Evolutionary conservation across 1,284 basidiomycete species (phyloP), one percentile per base, ranked within the genome.

Genomic region (Cutaneotrichosporon dermatis): DNA sequence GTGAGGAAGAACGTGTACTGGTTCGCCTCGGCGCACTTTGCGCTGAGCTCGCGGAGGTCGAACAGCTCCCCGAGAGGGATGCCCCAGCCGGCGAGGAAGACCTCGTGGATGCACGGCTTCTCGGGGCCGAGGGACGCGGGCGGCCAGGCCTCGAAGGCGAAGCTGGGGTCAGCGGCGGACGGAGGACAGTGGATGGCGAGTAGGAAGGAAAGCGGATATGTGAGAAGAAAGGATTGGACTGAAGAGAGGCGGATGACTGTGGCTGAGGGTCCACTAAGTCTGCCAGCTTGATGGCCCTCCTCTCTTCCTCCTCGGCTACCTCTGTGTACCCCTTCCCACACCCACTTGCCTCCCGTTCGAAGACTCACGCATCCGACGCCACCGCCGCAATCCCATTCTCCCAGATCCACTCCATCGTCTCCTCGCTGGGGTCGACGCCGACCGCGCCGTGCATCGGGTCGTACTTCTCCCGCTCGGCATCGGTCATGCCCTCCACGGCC

Each of bases 361-460:
- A 46, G n/a, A 40, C 54, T 36, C 39, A 55, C 64, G 70, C 68
- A 61, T 81, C 80, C 3, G 69, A 70, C 0, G 72, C 79, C 4
- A 80, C 77, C 5, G 79, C 80, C 2, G 79, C 73, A 54, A 80
- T 76, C 39, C 79, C 79, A 25, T 78, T 69, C 51, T 81, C 75
- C 79, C 79, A 80, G 52, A 77, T 67, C 70, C 76, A 81, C 50
- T 59, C 64, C 54, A 72, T 66, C 46, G 76, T 61, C 12, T 74
- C 71, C 35, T 76, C 73, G 15, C 44, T 50, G 16, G 67, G 63
- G n/a, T 64, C 63, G 13, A 76, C 69, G 35, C 76, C 75, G n/a
- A 52, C 25, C 7, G 37, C 37, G 13, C 59, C 59, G 37, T 48
- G 5, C 37, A 60, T 42, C 8, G 58, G 58, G 44, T 59, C 40